phyloP scores from a whole-genome alignment of 768 basidiomycete species.

The Grammothele lineata region DNA sequence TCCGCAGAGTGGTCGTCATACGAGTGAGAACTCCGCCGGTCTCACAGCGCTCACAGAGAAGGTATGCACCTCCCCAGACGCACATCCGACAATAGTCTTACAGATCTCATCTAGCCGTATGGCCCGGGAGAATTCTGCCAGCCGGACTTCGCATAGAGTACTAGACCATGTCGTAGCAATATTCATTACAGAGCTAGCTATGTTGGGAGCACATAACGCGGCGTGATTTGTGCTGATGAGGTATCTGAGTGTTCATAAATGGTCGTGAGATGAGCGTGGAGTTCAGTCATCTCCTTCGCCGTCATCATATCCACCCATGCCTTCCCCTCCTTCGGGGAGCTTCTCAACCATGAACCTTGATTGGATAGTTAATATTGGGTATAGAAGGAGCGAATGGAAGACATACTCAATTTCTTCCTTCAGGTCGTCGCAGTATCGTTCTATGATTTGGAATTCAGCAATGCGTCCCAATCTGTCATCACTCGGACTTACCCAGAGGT shows the following conservation, averaged over 20 bases:
- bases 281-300: conserved; percentile 76
- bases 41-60: conserved; percentile 75
- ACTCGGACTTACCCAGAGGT: conserved; percentile 55
- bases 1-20: conserved; percentile 81
- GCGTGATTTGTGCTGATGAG: background rate
- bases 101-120: conserved; percentile 60
- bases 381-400: background rate
- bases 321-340: conserved; percentile 72
- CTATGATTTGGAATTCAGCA: conserved; percentile 32
- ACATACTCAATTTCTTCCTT: conserved; percentile 81
- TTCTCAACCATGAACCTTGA: conserved; percentile 63
- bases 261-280: no score
- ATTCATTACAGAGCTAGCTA: background rate
- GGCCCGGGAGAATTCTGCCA: conserved; percentile 89
- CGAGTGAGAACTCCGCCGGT: conserved; percentile 92
- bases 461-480: background rate
- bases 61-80: conserved; percentile 36
- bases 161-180: background rate
- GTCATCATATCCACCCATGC: conserved; percentile 69
- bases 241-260: background rate
- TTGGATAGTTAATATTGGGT: background rate
- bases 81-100: conserved; percentile 6
- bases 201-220: background rate
- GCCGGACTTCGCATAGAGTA: conserved; percentile 60
- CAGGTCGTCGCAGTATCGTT: conserved; percentile 82